phyloP scores from a whole-genome alignment of 208 protist genomes.

The Vickermania spadyakhi region DNA sequence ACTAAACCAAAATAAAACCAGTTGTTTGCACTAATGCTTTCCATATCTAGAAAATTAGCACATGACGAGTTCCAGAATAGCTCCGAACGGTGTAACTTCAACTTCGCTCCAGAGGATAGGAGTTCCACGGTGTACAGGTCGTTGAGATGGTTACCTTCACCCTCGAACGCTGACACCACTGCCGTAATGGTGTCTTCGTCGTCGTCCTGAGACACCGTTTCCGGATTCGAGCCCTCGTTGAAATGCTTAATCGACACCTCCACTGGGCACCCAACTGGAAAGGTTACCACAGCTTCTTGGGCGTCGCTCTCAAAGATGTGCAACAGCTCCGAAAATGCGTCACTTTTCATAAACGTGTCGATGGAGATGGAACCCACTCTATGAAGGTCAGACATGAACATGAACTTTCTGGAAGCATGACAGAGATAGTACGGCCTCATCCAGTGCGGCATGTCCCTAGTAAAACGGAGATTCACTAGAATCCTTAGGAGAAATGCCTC shows the following conservation, averaged over 20 bases:
- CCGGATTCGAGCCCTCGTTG: constrained; percentile 9
- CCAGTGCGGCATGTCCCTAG: constrained; percentile 76
- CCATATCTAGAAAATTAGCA: constrained; percentile 43
- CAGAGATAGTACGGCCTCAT: constrained; percentile 88
- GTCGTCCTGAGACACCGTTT: constrained; percentile 17
- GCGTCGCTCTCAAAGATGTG: constrained; percentile 84
- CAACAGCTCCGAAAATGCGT: constrained; percentile 85
- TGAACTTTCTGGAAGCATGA: constrained; percentile 86
- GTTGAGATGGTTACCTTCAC: constrained; percentile 32
- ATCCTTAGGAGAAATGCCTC: constrained; percentile 67
- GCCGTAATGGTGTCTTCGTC: constrained; percentile 64
- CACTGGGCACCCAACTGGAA: constrained; percentile 57
- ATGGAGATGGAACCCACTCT: constrained; percentile 68
- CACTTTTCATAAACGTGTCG: constrained; percentile 72
- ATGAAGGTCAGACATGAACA: constrained; percentile 89
- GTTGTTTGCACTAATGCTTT: constrained; percentile 73
- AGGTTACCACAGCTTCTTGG: constrained; percentile 54
- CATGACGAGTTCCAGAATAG: constrained; percentile 76
- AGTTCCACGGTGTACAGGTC: constrained; percentile 69
- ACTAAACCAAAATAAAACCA: constrained; percentile 86
- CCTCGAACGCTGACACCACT: constrained; percentile 46
- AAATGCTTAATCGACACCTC: constrained; percentile 26
- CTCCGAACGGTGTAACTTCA: constrained; percentile 34
- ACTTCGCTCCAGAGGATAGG: constrained; percentile 12
- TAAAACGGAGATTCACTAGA: constrained; percentile 67